Percentiles rank a stretch among this genome's conserved stretches.
phyloP scores from a whole-genome alignment of 202 grass and related monocot genomes.

The Eragrostis tef region DNA sequence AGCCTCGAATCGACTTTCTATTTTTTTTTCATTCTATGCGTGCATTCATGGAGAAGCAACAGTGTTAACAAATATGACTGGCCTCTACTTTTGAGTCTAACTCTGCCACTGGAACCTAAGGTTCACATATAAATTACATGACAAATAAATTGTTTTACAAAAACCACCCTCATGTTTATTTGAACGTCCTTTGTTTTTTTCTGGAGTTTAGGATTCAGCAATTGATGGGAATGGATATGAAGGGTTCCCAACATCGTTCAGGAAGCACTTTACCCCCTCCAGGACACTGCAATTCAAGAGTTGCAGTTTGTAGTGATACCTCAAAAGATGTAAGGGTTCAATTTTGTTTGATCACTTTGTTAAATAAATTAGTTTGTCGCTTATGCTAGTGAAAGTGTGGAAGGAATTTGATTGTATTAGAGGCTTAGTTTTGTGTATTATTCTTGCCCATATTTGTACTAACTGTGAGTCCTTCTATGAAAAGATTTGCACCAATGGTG shows the following conservation, averaged over 20 bases:
- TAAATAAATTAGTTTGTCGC: constrained; percentile 18
- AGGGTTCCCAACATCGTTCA: constrained; percentile 44
- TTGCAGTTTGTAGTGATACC: constrained; percentile 30
- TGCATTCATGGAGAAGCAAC: too few relatives aligned
- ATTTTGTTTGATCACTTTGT: constrained; percentile 15
- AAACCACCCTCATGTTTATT: background rate
- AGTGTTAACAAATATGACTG: too few relatives aligned
- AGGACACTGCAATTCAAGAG: constrained; percentile 43
- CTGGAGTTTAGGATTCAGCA: constrained; percentile 54
- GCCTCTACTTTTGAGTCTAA: too few relatives aligned
- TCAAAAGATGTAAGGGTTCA: constrained; percentile 57
- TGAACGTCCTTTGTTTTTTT: constrained; percentile 30
- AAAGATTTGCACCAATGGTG: constrained; percentile 47
- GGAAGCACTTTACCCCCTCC: constrained; percentile 66
- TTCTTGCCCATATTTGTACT: constrained; percentile 30
- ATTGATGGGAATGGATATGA: constrained; percentile 54
- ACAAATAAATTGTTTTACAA: background rate
- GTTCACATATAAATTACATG: background rate
- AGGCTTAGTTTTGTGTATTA: constrained; percentile 19
- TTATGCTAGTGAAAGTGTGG: background rate
- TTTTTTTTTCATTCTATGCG: too few relatives aligned
- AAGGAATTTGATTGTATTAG: background rate
- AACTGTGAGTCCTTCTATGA: constrained; percentile 37
- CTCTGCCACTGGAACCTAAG: background rate
- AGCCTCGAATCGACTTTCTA: too few relatives aligned